A percentile compares a stretch with the other conserved stretches of the same genome.
These are phyloP conservation scores for Trichoderma atrobrunneum DNA, from an alignment of 2,329 filamentous ascomycete species.

Conservation along the genomic window DNA sequence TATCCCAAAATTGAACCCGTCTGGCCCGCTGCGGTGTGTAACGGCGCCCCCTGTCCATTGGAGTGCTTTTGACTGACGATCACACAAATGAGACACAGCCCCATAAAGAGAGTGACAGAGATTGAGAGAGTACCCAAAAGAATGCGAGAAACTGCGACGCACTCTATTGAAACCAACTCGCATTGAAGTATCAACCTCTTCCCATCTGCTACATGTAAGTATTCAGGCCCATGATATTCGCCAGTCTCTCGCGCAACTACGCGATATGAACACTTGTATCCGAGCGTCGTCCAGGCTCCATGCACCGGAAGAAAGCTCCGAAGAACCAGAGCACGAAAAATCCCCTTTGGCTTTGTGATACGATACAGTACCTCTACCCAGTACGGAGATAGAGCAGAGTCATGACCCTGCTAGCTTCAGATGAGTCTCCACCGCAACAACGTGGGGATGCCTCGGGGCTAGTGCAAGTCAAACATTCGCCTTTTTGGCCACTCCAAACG, in stretches of 20 bases:
- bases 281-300: background rate
- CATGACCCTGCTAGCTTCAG: background rate
- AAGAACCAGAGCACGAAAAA: background rate
- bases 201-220: background rate
- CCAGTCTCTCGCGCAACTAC: background rate
- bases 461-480: background rate
- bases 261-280: background rate
- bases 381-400: background rate
- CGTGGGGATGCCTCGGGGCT: background rate
- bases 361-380: background rate
- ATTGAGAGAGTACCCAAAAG: background rate
- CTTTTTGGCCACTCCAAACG: background rate
- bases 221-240: background rate
- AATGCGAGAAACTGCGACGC: background rate
- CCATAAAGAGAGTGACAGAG: background rate
- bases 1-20: background rate
- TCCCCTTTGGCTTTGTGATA: background rate
- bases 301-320: background rate
- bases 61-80: background rate
- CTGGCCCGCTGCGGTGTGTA: background rate
- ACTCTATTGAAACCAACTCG: background rate
- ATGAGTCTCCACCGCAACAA: background rate
- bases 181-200: background rate
- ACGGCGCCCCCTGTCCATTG: background rate
- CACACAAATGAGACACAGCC: background rate